Evolutionary conservation across 176 grass and related monocot species (phyloP).

Genomic region (Triticum monococcum): DNA sequence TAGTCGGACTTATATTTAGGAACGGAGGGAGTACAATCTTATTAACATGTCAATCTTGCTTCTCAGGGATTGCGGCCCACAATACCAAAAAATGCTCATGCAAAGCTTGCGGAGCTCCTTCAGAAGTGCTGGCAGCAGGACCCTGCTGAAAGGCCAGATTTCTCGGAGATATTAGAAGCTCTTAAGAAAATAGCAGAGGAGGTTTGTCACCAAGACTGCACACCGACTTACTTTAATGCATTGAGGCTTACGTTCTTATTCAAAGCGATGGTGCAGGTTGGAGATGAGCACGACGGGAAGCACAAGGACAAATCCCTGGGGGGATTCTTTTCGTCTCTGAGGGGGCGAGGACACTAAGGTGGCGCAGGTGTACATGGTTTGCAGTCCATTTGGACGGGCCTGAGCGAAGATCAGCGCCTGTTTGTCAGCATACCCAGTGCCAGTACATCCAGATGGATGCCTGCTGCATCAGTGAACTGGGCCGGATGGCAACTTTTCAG

Average conservation of each 20-base stretch:
- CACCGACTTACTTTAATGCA: neutral
- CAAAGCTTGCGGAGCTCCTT: conserved; percentile 75
- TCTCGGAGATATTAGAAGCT: conserved; percentile 67
- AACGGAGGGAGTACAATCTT: neutral
- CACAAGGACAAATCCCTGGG: conserved; percentile 68
- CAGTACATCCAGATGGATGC: neutral
- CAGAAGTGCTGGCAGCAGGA: conserved; percentile 88
- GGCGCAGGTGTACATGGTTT: neutral
- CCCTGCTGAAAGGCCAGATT: conserved; percentile 59
- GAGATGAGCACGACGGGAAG: conserved; percentile 54
- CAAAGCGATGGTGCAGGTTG: conserved; percentile 45
- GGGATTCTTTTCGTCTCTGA: conserved; percentile 72
- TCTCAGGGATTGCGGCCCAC: conserved; percentile 83
- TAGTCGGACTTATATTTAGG: too few relatives aligned
- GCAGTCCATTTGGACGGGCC: neutral
- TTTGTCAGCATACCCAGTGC: conserved; percentile 1
- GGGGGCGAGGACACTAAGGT: conserved; percentile 53
- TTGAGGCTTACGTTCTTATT: neutral
- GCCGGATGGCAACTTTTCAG: conserved; percentile 8
- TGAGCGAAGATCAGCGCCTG: neutral
- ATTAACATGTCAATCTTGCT: conserved; percentile 16
- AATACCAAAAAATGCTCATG: conserved; percentile 73
- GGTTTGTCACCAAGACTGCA: conserved; percentile 38
- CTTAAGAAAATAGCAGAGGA: conserved; percentile 66
- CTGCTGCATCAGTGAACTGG: conserved; percentile 14